Base-by-base conservation (phyloP, 2,329 filamentous ascomycete genomes). In the Pseudogymnoascus sp. region DNA sequence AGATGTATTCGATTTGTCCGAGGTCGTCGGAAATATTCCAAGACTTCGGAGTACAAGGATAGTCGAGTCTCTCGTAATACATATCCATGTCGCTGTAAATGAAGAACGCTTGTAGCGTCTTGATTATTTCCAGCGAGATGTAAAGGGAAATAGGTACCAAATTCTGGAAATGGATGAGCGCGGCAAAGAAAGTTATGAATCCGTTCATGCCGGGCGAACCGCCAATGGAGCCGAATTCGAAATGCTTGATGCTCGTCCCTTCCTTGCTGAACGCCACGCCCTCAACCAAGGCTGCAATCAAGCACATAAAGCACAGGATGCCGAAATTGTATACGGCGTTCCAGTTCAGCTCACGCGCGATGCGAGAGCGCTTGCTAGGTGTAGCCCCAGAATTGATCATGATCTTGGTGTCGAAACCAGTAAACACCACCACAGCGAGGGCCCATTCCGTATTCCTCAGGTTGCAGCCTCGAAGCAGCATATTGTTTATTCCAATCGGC, bases 21-120 rank as follows among this genome's bases (percentile, higher is more conserved):
- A 99, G 83, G 71, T 99, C 95, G 73, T 99, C 95, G 0, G 93
- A 98, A 60, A 99, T 98, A 74, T 98, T 99, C 95, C 95, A 99
- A 0, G 93, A 92, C 73, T 98, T 98, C 4, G 95, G 95, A 8
- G 96, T 92, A 73, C 95, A 99, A 1, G 93, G 92, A 73, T 96
- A 93, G 72, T 96, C 92, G 68, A 97, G 86, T 71, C 86, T 87
- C 64, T 95, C 95, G 78, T 99, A 96, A 77, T 98, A 99, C 95
- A 99, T 99, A 73, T 89, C 86, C 3, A 90, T 84, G 73, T 99
- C 95, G 78, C 89, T 97, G 79, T 96, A 97, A 73, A 99, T 99
- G 81, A 99, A 99, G 73, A 96, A 86, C 3, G 93, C 95, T 77
- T 99, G 95, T 10, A 91, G 82, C 0, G 93, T 95, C 68, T 93